Conservation (phyloP, 1,139 yeast species). For the Nadsonia commutata region DNA sequence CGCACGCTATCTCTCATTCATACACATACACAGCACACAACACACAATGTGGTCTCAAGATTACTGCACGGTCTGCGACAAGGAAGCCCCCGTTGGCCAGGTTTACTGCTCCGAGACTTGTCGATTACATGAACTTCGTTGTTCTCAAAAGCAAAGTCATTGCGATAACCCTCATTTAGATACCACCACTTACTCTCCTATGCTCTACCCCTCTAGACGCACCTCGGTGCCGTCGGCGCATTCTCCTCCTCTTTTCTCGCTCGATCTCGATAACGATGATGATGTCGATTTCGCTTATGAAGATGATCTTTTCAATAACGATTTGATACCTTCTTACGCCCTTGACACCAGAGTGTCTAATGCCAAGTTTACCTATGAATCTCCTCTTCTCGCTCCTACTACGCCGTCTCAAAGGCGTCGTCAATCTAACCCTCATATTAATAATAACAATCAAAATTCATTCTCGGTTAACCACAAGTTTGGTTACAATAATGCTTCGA, state of each 20-base stretch:
- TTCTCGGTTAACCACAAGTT: background rate
- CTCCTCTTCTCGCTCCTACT: background rate
- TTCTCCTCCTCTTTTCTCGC: background rate
- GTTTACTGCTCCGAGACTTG: slow-evolving; percentile 28
- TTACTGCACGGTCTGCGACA: slow-evolving; percentile 30
- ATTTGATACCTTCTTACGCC: background rate
- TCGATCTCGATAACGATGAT: background rate
- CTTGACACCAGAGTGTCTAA: background rate
- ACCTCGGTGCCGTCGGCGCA: background rate
- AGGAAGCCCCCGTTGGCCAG: slow-evolving; percentile 25
- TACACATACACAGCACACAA: slow-evolving; percentile 10
- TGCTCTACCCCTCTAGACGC: background rate
- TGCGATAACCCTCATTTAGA: background rate
- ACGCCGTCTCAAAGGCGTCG: background rate
- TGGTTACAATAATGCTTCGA: background rate
- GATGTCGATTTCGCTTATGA: background rate
- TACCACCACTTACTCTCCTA: background rate
- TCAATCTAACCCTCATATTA: too few relatives aligned
- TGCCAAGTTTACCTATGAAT: background rate
- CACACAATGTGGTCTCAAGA: slow-evolving; percentile 26
- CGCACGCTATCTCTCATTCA: slow-evolving; percentile 1
- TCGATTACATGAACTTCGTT: slow-evolving; percentile 11
- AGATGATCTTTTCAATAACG: background rate
- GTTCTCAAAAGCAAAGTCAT: background rate
- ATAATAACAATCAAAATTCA: background rate